Conservation (phyloP, 192 early-diverging fungal genomes). For the Nowakowskiella sp. region DNA sequence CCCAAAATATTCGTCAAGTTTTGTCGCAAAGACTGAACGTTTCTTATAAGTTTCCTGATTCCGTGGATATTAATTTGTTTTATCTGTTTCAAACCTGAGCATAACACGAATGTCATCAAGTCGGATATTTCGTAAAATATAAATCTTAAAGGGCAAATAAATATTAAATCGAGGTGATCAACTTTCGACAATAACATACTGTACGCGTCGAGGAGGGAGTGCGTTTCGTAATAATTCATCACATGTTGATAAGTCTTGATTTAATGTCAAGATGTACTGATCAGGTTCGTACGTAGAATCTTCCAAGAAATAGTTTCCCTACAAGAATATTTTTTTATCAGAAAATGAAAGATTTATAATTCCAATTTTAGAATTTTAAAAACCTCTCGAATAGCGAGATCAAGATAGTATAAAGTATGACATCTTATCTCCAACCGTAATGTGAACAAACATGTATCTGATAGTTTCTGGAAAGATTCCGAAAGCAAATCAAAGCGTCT, state of each 20-base stretch:
- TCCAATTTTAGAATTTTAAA: not conserved
- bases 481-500: constrained; percentile 30
- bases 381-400: constrained; percentile 83
- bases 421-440: constrained; percentile 76
- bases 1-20: constrained; percentile 73
- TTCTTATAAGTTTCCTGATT: constrained; percentile 68
- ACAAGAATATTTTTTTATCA: constrained; percentile 1
- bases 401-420: constrained; percentile 79
- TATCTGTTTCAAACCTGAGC: constrained; percentile 59
- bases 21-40: constrained; percentile 79
- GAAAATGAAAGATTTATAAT: not conserved
- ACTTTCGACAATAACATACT: not conserved
- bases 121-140: constrained; percentile 75
- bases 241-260: constrained; percentile 63
- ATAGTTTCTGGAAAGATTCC: constrained; percentile 61
- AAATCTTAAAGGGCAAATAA: constrained; percentile 39
- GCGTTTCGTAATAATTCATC: constrained; percentile 64
- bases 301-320: constrained; percentile 76
- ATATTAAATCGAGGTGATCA: not conserved
- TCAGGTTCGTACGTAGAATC: constrained; percentile 76
- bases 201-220: constrained; percentile 53
- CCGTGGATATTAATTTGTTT: constrained; percentile 60
- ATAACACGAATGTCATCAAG: constrained; percentile 63
- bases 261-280: constrained; percentile 75
- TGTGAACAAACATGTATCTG: constrained; percentile 71